Evolutionary conservation across 805 yeast species (phyloP).

Genomic region (Starmerella apis): DNA sequence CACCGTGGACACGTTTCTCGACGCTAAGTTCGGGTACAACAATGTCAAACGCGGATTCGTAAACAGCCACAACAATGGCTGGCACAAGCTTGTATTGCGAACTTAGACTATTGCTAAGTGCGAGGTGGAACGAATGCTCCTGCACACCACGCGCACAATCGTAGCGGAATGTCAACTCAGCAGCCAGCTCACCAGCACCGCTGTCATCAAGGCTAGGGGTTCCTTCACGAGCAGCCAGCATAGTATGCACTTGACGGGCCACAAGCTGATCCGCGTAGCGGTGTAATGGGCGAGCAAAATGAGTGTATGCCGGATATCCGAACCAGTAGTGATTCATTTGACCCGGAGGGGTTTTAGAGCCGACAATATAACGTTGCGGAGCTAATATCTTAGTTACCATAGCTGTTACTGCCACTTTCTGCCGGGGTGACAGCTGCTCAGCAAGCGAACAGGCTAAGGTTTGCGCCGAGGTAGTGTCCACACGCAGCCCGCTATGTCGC

Average conservation of each 20-base stretch:
- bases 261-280: constrained; percentile 88
- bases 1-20: constrained; percentile 55
- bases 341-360: constrained; percentile 77
- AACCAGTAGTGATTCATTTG: constrained; percentile 68
- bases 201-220: constrained; percentile 4
- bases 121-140: constrained; percentile 82
- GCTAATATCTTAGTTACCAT: constrained; percentile 70
- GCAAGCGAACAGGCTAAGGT: constrained; percentile 63
- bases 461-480: constrained; percentile 67
- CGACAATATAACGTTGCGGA: constrained; percentile 77
- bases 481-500: constrained; percentile 39
- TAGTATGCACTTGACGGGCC: constrained; percentile 76
- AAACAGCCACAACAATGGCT: constrained; percentile 84
- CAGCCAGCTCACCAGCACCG: constrained; percentile 42
- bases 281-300: constrained; percentile 84
- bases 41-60: constrained; percentile 91
- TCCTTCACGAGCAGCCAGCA: constrained; percentile 34
- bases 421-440: constrained; percentile 47
- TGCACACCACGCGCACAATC: constrained; percentile 91
- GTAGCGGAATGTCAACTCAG: constrained; percentile 88
- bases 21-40: constrained; percentile 66
- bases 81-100: constrained; percentile 66
- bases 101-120: constrained; percentile 41
- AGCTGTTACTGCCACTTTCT: constrained; percentile 67
- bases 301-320: constrained; percentile 79